A percentile compares a stretch with the other conserved stretches of the same genome.
Evolutionary conservation across 257 asterid species (phyloP).

Genomic region (Knoxia roxburghii): DNA sequence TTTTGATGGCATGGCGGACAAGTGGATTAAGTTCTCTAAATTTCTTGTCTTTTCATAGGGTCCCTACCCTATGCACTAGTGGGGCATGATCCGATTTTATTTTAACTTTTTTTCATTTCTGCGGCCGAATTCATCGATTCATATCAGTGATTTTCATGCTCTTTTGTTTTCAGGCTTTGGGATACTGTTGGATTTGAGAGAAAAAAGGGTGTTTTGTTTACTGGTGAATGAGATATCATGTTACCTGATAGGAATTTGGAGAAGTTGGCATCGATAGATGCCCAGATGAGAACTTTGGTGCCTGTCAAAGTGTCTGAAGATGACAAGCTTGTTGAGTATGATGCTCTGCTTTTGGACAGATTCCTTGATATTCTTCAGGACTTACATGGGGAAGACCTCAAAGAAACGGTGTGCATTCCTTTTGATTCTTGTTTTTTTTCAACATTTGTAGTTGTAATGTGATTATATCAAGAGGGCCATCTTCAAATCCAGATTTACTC

Average conservation of each 20-base stretch:
- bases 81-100: conserved; percentile 19
- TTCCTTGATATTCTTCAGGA: conserved; percentile 48
- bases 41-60: background rate
- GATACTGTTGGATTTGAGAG: conserved; percentile 4
- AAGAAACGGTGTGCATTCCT: conserved; percentile 31
- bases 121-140: conserved; percentile 13
- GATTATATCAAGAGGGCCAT: background rate
- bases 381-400: conserved; percentile 45
- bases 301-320: conserved; percentile 44
- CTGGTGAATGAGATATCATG: conserved; percentile 17
- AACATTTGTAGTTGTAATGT: background rate
- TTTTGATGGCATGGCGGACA: background rate
- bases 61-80: background rate
- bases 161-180: conserved; percentile 20
- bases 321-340: conserved; percentile 52
- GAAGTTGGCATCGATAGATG: conserved; percentile 50
- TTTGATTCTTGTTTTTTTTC: background rate
- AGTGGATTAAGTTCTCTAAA: background rate
- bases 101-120: conserved; percentile 8
- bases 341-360: conserved; percentile 46
- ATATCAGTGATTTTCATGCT: conserved; percentile 16
- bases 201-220: background rate
- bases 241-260: conserved; percentile 32
- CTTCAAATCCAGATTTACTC: background rate
- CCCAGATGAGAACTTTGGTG: conserved; percentile 41